Evolutionary conservation across 768 basidiomycete genomes (phyloP).

Genomic region (Lactarius hatsudake): DNA sequence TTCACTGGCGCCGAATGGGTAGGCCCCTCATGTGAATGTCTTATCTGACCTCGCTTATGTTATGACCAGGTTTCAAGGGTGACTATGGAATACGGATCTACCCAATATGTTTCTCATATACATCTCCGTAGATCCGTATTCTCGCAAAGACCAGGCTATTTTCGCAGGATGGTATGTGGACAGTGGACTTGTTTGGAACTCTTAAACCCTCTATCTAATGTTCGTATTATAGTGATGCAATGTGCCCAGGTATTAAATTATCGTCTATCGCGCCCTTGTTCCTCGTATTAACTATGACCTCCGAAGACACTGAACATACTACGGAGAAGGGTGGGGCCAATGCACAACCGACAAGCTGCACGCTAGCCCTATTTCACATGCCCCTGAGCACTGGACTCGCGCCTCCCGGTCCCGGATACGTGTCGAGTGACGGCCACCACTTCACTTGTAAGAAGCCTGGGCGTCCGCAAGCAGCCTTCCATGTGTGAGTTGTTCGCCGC

Average conservation of each 20-base stretch:
- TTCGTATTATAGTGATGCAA: constrained; percentile 39
- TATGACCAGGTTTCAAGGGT: constrained; percentile 51
- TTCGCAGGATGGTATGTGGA: constrained; percentile 33
- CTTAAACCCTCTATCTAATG: background rate
- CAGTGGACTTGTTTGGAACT: constrained; percentile 41
- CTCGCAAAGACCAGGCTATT: constrained; percentile 50
- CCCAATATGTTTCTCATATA: background rate
- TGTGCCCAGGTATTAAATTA: constrained; percentile 45
- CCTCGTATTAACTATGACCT: background rate
- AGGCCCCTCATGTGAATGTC: constrained; percentile 36
- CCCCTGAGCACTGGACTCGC: constrained; percentile 33
- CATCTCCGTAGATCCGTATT: constrained; percentile 48
- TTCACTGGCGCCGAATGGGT: constrained; percentile 45
- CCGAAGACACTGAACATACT: constrained; percentile 49
- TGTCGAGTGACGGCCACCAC: constrained; percentile 54
- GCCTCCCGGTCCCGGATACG: constrained; percentile 40
- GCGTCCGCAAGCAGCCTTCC: constrained; percentile 50
- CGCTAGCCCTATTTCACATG: constrained; percentile 50
- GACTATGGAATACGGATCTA: background rate
- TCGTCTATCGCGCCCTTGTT: background rate
- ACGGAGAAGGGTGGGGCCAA: constrained; percentile 30
- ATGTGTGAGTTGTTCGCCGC: constrained; percentile 46
- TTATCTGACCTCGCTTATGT: background rate
- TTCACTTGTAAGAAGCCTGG: constrained; percentile 54
- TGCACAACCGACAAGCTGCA: constrained; percentile 52